Evolutionary conservation across 345 rosid species (phyloP).

Genomic region (Anastatica hierochuntica): DNA sequence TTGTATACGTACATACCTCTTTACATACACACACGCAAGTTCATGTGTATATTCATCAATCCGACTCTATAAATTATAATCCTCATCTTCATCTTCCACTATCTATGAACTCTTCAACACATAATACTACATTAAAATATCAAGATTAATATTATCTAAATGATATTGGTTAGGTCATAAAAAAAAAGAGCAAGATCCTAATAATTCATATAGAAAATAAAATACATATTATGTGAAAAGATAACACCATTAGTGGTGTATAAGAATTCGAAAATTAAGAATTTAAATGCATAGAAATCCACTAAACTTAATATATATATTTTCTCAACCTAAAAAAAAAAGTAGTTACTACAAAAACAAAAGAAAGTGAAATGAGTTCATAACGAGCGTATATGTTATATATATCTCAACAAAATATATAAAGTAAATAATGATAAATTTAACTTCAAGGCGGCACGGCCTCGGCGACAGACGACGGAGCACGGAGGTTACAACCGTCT

Average conservation of each 20-base stretch:
- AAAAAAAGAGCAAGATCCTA: background rate
- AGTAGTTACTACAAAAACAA: background rate
- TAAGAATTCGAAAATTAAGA: background rate
- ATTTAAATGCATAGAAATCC: background rate
- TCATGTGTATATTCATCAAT: background rate
- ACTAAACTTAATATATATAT: background rate
- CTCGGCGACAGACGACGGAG: constrained; percentile 11
- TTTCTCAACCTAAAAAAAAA: background rate
- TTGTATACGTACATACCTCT: constrained; percentile 2
- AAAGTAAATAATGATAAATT: background rate
- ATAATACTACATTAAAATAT: background rate
- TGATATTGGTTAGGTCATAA: no score
- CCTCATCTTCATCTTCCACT: background rate
- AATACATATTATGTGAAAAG: background rate
- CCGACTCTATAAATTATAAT: background rate
- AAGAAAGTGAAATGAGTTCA: constrained; percentile 9
- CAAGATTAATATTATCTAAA: background rate
- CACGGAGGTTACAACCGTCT: constrained; percentile 8
- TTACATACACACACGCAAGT: background rate
- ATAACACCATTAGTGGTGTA: no score
- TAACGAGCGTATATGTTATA: background rate
- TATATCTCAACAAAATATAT: background rate
- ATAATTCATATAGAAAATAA: constrained; percentile 1
- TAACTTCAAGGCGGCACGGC: constrained; percentile 14
- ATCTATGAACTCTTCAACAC: background rate